Evolutionary conservation across 257 asterid species (phyloP).

Genomic region (Salvia hispanica): DNA sequence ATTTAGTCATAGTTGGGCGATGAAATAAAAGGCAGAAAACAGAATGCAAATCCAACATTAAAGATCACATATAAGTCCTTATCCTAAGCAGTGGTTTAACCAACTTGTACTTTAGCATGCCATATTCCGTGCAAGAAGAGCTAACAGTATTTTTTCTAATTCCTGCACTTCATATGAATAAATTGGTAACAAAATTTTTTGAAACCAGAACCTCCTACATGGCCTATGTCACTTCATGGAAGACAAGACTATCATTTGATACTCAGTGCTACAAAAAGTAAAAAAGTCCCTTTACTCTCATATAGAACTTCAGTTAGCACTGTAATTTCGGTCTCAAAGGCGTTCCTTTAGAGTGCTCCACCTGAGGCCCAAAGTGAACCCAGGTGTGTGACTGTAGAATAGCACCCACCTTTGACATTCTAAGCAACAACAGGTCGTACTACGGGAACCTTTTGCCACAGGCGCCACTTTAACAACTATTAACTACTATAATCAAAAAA

Average conservation of each 20-base stretch:
- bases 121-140: neutral
- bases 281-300: neutral
- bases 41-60: neutral
- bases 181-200: neutral
- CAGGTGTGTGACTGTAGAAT: neutral
- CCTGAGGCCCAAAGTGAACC: neutral
- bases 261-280: neutral
- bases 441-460: neutral
- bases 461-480: neutral
- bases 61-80: neutral
- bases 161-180: neutral
- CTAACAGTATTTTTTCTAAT: neutral
- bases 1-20: neutral
- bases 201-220: neutral
- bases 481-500: neutral
- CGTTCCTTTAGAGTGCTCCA: neutral
- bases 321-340: neutral
- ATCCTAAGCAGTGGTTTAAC: neutral
- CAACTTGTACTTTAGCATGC: neutral
- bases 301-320: neutral
- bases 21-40: slow-evolving; percentile 3
- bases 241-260: neutral
- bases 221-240: no score
- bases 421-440: neutral
- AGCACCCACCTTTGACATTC: slow-evolving; percentile 1